Base-by-base conservation (phyloP, 768 basidiomycete species). In the Serendipita sp. region DNA sequence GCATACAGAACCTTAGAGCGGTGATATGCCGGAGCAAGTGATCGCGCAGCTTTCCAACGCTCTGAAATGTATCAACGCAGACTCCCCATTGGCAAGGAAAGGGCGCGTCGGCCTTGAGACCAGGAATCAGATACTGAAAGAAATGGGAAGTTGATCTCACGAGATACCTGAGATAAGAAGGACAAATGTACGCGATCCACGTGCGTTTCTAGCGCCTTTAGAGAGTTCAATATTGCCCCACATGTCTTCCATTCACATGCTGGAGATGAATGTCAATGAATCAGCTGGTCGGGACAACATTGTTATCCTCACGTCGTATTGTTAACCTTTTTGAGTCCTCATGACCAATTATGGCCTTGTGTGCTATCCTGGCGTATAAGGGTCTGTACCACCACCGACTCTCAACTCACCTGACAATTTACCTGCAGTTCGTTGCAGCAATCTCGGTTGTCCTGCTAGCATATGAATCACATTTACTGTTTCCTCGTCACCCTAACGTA, bases 11-110 rank as follows among this genome's bases (percentile, higher is more conserved):
- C 38, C 82, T 68, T 22, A 75, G 71, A 41, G 68, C 63, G 20
- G 71, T 66, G 22, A 77, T 77, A 72, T 89, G 87, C 41, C 67
- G 76, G 65, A 76, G 74, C 3, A 85, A 68, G 70, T 89, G 86
- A 61, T 70, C 65, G 42, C 71, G 71, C 63, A 81, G 70, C 53
- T 73, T 67, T 44, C 72, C 70, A 44, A 69, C 69, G 53, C 68
- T 67, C n/a, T 61, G 60, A 69, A 79, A 78, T 62, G 69, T 72
- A 31, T 73, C 73, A n/a, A 75, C 74, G 69, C 85, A 88, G 30
- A 73, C 72, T 17, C 76, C 73, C 86, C 86, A 87, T 50, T 69
- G 73, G 70, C 84, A 85, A 38, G 70, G 66, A 38, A 38, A 38
- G 14, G 14, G 14, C 5, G 14, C 7, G 14, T 5, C 38, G 7